Base-by-base conservation (phyloP, 2,329 filamentous ascomycete species). In the Cladosporium oxysporum region DNA sequence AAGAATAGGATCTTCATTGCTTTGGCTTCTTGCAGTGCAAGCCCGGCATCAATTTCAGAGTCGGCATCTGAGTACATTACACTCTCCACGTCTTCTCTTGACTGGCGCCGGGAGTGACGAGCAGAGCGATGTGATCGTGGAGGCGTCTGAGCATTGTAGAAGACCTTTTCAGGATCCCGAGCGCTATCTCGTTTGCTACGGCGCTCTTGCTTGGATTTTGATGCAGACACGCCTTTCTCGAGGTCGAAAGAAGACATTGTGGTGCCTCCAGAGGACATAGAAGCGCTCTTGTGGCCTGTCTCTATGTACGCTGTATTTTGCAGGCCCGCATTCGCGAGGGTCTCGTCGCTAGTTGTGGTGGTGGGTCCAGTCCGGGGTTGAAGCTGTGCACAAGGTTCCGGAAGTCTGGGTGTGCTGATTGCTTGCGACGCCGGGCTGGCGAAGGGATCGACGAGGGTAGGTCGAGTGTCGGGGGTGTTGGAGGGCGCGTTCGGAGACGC, bases 1-100 rank as follows among this genome's bases (percentile, higher is more conserved):
- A 83, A 85, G 69, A 87, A 79, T 68, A 83, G 72, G 23, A 83
- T 75, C 68, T 79, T 77, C 67, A 81, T 72, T n/a, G 80, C 77
- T 66, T 81, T 81, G 58, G 78, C 74, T 67, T 82, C 78, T 28
- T 81, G 77, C 6, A 76, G 68, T 58, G 76, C 75, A 58, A 78
- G 76, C 33, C 75, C 74, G 37, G 77, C 78, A 35, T 79, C 75
- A 67, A 72, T 73, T 35, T 78, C 76, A 58, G 79, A n/a, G 11
- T 73, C 70, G 29, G 73, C 73, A n/a, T 69, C 64, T 18, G 68
- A 66, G 66, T 71, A 71, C 14, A 70, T 66, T 4, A 70, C 53
- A 52, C 68, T 67, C 12, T 58, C 52, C 28, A 67, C 64, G 16
- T 69, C 66, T 5, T 58, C 62, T 53, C 67, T 62, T 55, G 64